Evolutionary conservation across 768 basidiomycete species (phyloP).

Genomic region (Ramaria sp.): DNA sequence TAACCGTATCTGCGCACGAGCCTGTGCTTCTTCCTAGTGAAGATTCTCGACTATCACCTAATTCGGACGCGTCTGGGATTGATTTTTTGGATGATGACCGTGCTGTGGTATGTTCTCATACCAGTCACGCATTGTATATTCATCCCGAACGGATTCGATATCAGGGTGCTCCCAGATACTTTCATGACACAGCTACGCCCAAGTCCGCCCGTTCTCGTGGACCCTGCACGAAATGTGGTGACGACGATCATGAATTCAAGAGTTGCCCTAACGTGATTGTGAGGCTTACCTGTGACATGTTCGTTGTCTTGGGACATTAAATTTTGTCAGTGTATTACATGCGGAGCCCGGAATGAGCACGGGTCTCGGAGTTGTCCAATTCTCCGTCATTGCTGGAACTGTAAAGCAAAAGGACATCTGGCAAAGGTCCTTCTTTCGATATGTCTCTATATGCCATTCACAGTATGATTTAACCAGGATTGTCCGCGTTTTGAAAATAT

Average conservation of each 20-base stretch:
- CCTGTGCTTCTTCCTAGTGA: conserved; percentile 36
- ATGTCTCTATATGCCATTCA: background rate
- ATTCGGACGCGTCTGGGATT: conserved; percentile 29
- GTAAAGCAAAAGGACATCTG: conserved; percentile 79
- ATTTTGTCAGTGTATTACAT: conserved; percentile 56
- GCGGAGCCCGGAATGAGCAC: conserved; percentile 74
- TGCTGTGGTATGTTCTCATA: conserved; percentile 1
- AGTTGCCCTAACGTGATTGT: conserved; percentile 70
- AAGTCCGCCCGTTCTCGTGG: conserved; percentile 30
- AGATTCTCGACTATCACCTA: conserved; percentile 1
- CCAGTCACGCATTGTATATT: conserved; percentile 36
- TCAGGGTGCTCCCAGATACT: conserved; percentile 39
- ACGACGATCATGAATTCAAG: conserved; percentile 55
- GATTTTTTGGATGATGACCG: conserved; percentile 67
- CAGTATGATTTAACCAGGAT: conserved; percentile 3
- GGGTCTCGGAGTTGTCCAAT: conserved; percentile 69
- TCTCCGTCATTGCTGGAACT: conserved; percentile 68
- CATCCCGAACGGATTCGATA: conserved; percentile 11
- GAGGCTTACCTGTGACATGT: conserved; percentile 18
- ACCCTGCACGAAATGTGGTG: conserved; percentile 72
- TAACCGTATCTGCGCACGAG: conserved; percentile 44
- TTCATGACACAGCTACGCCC: conserved; percentile 36
- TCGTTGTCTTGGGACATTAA: background rate
- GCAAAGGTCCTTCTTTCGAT: conserved; percentile 37
- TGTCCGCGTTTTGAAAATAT: conserved; percentile 23